A percentile compares a stretch with the other conserved stretches of the same genome.
These are phyloP conservation scores for Saturnispora sanitii DNA, from an alignment of 805 yeast genomes.

Conservation along the genomic window DNA sequence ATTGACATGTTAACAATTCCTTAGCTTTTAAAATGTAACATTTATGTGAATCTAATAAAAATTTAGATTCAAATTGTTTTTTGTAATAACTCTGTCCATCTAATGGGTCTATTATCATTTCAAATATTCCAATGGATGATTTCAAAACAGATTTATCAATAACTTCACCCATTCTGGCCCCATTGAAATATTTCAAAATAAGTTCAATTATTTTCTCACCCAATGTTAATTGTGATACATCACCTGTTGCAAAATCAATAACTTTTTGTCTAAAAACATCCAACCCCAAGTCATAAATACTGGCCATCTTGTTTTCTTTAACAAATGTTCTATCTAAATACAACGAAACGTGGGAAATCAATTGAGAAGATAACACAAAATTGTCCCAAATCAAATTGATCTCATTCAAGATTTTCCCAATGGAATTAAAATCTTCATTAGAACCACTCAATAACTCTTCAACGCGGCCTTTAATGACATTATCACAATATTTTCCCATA, in stretches of 20 bases:
- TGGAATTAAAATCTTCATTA: constrained; percentile 11
- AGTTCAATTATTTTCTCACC: constrained; percentile 41
- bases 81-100: constrained; percentile 52
- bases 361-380: constrained; percentile 60
- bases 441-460: constrained; percentile 5
- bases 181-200: constrained; percentile 45
- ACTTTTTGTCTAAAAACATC: constrained; percentile 53
- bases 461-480: constrained; percentile 18
- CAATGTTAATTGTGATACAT: constrained; percentile 28
- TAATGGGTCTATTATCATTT: constrained; percentile 43
- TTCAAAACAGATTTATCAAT: constrained; percentile 51
- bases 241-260: constrained; percentile 31
- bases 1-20: constrained; percentile 31
- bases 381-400: constrained; percentile 53
- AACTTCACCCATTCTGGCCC: constrained; percentile 44
- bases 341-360: constrained; percentile 77
- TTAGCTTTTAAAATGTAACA: constrained; percentile 43
- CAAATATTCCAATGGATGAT: constrained; percentile 60
- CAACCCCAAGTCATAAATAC: constrained; percentile 67
- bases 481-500: constrained; percentile 38
- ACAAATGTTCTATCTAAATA: constrained; percentile 81
- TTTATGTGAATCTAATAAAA: constrained; percentile 42
- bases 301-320: constrained; percentile 49
- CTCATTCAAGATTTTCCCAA: constrained; percentile 23
- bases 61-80: constrained; percentile 55